Conservation (phyloP, 441 rosid species). For the Gossypium schwendimanii region DNA sequence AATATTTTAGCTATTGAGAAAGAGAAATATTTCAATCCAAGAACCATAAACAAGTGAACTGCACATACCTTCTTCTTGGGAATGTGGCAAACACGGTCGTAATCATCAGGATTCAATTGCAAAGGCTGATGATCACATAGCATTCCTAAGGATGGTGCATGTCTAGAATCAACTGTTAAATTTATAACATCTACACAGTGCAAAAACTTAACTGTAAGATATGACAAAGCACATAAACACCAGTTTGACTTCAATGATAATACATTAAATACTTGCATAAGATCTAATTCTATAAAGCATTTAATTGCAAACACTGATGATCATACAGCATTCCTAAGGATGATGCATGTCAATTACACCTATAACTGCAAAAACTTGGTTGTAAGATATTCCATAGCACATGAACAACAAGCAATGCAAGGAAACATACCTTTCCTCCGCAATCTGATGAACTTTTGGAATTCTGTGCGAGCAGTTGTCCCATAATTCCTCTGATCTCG, state of each 20-base stretch:
- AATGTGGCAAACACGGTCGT: conserved; percentile 55
- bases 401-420: background rate
- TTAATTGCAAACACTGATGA: conserved; percentile 42
- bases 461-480: conserved; percentile 55
- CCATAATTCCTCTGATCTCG: conserved; percentile 44
- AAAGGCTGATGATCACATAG: conserved; percentile 68
- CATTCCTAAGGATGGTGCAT: background rate
- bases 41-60: background rate
- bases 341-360: background rate
- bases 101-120: conserved; percentile 44
- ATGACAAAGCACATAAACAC: background rate
- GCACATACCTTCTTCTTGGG: conserved; percentile 67
- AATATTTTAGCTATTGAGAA: conserved; percentile 21
- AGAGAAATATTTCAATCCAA: background rate
- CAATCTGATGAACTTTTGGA: conserved; percentile 70
- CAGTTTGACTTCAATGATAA: background rate
- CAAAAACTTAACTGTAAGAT: background rate
- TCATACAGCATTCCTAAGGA: conserved; percentile 34
- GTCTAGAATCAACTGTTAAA: conserved; percentile 1
- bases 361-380: background rate
- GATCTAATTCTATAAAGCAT: conserved; percentile 27
- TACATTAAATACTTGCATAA: background rate
- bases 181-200: background rate
- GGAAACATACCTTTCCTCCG: conserved; percentile 42
- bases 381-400: background rate